Evolutionary conservation across 2,329 filamentous ascomycete species (phyloP).

Genomic region (Meredithiella fracta): DNA sequence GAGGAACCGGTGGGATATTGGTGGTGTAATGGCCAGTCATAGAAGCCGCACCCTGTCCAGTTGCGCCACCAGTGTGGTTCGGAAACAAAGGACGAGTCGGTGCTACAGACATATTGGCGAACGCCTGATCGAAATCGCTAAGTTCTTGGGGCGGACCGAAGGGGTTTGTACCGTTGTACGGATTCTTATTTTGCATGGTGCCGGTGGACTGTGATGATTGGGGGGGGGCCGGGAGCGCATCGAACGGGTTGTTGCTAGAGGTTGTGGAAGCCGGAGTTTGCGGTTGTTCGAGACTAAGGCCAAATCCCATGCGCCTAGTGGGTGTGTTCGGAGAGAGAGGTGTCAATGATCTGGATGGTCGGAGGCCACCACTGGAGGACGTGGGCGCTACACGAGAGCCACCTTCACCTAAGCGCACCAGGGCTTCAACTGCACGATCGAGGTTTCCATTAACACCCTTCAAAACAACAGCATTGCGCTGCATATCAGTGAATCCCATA

Average conservation of each 20-base stretch:
- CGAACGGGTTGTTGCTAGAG: slow-evolving; percentile 49
- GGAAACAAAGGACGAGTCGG: slow-evolving; percentile 49
- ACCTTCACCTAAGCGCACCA: slow-evolving; percentile 69
- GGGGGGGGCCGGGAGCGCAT: slow-evolving; percentile 38
- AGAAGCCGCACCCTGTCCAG: slow-evolving; percentile 22
- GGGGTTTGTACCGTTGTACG: slow-evolving; percentile 50
- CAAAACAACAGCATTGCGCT: slow-evolving; percentile 63
- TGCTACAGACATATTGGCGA: slow-evolving; percentile 56
- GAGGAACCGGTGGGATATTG: slow-evolving; percentile 53
- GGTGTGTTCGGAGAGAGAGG: slow-evolving; percentile 28
- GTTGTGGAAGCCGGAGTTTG: slow-evolving; percentile 26
- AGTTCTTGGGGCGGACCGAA: slow-evolving; percentile 39
- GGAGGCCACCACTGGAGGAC: slow-evolving; percentile 18
- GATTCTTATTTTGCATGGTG: slow-evolving; percentile 40
- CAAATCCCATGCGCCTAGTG: slow-evolving; percentile 19
- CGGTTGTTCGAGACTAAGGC: slow-evolving; percentile 20
- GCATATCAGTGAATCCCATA: slow-evolving; percentile 81
- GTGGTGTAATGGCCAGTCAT: slow-evolving; percentile 16
- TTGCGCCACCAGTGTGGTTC: slow-evolving; percentile 52
- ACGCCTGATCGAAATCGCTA: slow-evolving; percentile 44
- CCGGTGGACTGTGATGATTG: slow-evolving; percentile 51
- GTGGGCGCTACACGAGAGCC: slow-evolving; percentile 23
- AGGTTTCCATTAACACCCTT: slow-evolving; percentile 73
- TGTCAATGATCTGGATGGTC: slow-evolving; percentile 37
- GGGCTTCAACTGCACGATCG: slow-evolving; percentile 68